Base-by-base conservation (phyloP, 2,329 filamentous ascomycete species). In the Lomentospora prolificans region DNA sequence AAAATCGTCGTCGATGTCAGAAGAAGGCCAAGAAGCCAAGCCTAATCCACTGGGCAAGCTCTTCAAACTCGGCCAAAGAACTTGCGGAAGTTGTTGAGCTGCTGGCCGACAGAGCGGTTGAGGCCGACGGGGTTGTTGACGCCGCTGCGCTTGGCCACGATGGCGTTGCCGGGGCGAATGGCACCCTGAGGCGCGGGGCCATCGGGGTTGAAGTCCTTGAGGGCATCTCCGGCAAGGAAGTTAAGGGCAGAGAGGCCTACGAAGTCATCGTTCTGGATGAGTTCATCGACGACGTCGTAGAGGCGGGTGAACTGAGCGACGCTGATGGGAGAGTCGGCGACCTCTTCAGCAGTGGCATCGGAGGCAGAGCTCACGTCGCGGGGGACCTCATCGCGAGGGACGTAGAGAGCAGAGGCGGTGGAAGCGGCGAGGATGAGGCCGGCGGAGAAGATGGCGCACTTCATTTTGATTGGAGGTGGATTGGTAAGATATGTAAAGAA, bases 391-490 rank as follows among this genome's bases (percentile, higher is more conserved):
- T 53, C 24, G 24, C 19, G 52, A 12, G 52, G 52, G 17, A 54
- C 19, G 24, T 27, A 25, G 52, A 54, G 52, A 27, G 52, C 52
- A 30, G 33, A 54, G 36, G 24, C 33, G 52, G 33, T 19, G 36
- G 52, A 44, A 10, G 52, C 36, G 33, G 36, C 52, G 36, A 54
- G 52, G 33, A 54, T 28, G 36, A 46, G 10, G 25, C 25, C 48
- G 36, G 30, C n/a, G 36, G 52, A n/a, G 52, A 54, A 44, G 52
- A 54, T 54, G 22, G 36, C 4, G 52, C 7, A 44, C 52, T 46
- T 54, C 52, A 54, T 54, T 54, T 44, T 54, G 52, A 19, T 17
- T 54, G 36, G 4, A 22, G 4, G 19, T n/a, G 33, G 33, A 36
- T 28, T 27, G 52, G 36, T 27, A 14, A 17, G 30, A 24, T 4